Evolutionary conservation across 805 yeast species (phyloP).

Genomic region (Pichia thaimueangensis): DNA sequence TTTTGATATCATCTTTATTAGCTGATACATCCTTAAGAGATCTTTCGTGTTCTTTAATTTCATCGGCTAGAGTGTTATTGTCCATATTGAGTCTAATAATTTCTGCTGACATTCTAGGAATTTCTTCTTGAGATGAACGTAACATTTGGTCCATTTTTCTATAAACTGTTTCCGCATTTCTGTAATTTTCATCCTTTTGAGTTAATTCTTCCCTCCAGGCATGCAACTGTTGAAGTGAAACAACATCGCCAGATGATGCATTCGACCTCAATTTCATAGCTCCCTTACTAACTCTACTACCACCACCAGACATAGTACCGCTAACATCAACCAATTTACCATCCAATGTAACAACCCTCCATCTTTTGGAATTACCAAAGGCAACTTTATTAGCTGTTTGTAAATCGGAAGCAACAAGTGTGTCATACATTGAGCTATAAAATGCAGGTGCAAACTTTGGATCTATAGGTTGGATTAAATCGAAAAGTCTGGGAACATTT

Average conservation of each 20-base stretch:
- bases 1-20: constrained; percentile 30
- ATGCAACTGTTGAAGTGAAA: constrained; percentile 53
- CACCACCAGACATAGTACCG: constrained; percentile 98
- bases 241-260: constrained; percentile 24
- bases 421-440: constrained; percentile 78
- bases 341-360: constrained; percentile 86
- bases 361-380: constrained; percentile 62
- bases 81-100: constrained; percentile 58
- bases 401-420: constrained; percentile 76
- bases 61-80: constrained; percentile 51
- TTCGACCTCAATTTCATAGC: constrained; percentile 57
- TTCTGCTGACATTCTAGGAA: constrained; percentile 62
- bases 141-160: constrained; percentile 56
- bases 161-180: constrained; percentile 35
- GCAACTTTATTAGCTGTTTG: constrained; percentile 84
- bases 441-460: constrained; percentile 78
- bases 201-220: constrained; percentile 47
- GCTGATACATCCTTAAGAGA: constrained; percentile 35
- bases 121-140: constrained; percentile 50
- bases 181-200: constrained; percentile 38
- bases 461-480: constrained; percentile 64
- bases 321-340: constrained; percentile 89
- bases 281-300: constrained; percentile 61
- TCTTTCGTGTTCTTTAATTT: constrained; percentile 40
- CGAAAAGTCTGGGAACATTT: constrained; percentile 75